Evolutionary conservation across 2,329 filamentous ascomycete genomes (phyloP).

Genomic region (Shiraia sp.): DNA sequence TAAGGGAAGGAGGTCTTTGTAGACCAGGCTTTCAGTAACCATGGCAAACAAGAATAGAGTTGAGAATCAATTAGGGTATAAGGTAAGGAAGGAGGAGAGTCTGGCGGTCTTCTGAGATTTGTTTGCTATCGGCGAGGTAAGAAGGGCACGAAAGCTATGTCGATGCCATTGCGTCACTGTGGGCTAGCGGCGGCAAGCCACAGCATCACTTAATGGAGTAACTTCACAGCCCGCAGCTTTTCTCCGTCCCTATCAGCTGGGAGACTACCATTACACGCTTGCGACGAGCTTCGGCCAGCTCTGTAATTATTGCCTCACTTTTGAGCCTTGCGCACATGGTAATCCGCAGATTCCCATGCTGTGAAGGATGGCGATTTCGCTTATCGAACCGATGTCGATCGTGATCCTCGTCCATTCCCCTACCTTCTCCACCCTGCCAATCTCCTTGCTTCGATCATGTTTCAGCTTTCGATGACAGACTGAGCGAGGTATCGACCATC

Average conservation of each 20-base stretch:
- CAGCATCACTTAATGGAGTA: slow-evolving; percentile 14
- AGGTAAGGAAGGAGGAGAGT: not conserved
- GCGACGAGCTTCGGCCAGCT: not conserved
- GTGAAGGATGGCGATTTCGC: slow-evolving; percentile 14
- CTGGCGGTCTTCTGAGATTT: slow-evolving; percentile 2
- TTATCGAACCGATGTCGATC: slow-evolving; percentile 14
- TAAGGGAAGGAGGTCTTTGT: slow-evolving; percentile 43
- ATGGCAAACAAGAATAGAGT: slow-evolving; percentile 22
- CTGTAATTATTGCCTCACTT: not conserved
- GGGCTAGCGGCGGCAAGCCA: slow-evolving; percentile 18
- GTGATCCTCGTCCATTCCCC: not conserved
- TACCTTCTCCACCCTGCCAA: not conserved
- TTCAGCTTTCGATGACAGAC: slow-evolving; percentile 1
- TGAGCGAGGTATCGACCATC: no score
- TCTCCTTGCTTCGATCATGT: slow-evolving; percentile 5
- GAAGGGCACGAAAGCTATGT: not conserved
- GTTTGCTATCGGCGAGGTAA: slow-evolving; percentile 8
- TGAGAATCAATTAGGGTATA: not conserved
- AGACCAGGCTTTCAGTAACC: slow-evolving; percentile 35
- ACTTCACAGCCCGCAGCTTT: no score
- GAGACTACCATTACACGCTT: no score
- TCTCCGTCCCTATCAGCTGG: no score
- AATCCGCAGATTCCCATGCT: slow-evolving; percentile 7
- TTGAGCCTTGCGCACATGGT: slow-evolving; percentile 2
- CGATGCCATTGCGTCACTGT: slow-evolving; percentile 22